Conservation (phyloP, 306 rosid genomes). For the Castanea mollissima region DNA sequence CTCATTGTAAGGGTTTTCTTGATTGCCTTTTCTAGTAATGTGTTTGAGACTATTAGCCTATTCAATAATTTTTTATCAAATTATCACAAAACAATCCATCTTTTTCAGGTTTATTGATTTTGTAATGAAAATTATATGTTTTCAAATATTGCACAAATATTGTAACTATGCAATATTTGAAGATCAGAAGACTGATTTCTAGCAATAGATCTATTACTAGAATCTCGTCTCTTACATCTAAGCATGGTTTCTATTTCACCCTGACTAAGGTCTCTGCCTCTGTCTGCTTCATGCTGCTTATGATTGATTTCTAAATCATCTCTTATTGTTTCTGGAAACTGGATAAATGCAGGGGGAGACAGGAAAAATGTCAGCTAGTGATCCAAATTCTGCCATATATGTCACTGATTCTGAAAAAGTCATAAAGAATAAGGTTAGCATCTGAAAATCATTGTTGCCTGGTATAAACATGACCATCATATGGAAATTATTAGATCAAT, state of each 20-base stretch:
- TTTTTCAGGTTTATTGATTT: no score
- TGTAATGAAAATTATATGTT: neutral
- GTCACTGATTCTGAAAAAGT: slow-evolving; percentile 90
- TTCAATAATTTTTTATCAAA: no score
- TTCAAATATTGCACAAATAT: neutral
- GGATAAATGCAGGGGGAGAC: slow-evolving; percentile 79
- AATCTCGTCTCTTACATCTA: neutral
- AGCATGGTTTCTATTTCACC: slow-evolving; percentile 3
- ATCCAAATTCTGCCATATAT: slow-evolving; percentile 94
- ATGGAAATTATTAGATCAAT: no score
- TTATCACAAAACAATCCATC: no score
- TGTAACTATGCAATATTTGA: neutral
- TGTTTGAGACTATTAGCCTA: no score
- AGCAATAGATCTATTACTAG: neutral
- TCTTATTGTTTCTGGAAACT: slow-evolving; percentile 22
- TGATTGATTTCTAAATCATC: slow-evolving; percentile 1
- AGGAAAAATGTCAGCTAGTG: slow-evolving; percentile 98
- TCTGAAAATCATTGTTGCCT: slow-evolving; percentile 4
- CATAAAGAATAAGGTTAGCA: slow-evolving; percentile 72
- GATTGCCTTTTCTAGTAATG: no score
- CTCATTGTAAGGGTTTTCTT: no score
- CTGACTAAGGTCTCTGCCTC: slow-evolving; percentile 4
- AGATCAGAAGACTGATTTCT: neutral
- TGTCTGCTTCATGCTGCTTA: slow-evolving; percentile 10
- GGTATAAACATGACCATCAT: neutral